Conservation (phyloP, 192 early-diverging fungal genomes). For the Coemansia sp. region DNA sequence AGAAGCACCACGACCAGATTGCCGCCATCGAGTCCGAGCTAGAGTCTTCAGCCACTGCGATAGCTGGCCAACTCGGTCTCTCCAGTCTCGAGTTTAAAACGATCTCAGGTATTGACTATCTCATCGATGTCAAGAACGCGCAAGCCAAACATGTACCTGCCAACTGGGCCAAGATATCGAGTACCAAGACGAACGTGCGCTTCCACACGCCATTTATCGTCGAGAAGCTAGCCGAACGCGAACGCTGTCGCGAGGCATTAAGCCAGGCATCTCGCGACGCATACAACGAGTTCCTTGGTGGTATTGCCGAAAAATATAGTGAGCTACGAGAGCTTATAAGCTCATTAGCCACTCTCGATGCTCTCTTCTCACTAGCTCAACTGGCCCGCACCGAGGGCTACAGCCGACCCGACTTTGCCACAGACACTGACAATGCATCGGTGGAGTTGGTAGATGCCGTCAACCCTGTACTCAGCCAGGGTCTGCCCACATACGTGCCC, state of each 20-base stretch:
- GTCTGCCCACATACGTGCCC: constrained; percentile 78
- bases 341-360: constrained; percentile 66
- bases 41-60: constrained; percentile 48
- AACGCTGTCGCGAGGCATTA: constrained; percentile 64
- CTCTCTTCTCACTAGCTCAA: constrained; percentile 66
- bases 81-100: constrained; percentile 60
- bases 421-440: constrained; percentile 58
- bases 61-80: constrained; percentile 58
- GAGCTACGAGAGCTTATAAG: constrained; percentile 66
- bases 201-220: constrained; percentile 58
- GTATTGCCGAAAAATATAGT: constrained; percentile 62
- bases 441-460: constrained; percentile 84
- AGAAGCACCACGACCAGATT: constrained; percentile 55
- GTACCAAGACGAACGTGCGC: constrained; percentile 42
- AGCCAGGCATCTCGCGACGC: constrained; percentile 65
- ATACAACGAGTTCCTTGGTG: constrained; percentile 66
- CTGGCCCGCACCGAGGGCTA: constrained; percentile 88
- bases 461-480: constrained; percentile 53
- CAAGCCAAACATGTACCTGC: constrained; percentile 63
- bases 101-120: constrained; percentile 75
- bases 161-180: constrained; percentile 71
- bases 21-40: constrained; percentile 62
- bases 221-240: constrained; percentile 60
- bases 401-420: constrained; percentile 77
- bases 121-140: constrained; percentile 71